These are phyloP conservation scores for Neurospora sp. DNA, from an alignment of 495 filamentous ascomycete species.

Conservation along the genomic window DNA sequence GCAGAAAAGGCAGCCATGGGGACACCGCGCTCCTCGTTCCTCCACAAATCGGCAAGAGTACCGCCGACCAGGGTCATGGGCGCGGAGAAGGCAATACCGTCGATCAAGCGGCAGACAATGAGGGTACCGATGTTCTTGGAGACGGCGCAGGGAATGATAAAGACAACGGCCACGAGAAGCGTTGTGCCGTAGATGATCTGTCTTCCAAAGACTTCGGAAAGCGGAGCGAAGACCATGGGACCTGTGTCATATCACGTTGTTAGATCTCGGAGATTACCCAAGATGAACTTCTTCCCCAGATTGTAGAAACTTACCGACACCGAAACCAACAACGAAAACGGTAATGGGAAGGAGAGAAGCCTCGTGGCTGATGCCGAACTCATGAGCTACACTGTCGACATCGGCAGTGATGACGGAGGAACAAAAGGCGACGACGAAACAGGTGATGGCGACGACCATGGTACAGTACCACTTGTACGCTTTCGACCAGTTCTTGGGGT, in stretches of 20 bases:
- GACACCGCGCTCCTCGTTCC: conserved; percentile 69
- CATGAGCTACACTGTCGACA: conserved; percentile 45
- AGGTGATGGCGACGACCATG: conserved; percentile 53
- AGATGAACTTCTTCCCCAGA: background rate
- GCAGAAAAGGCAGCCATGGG: conserved; percentile 82
- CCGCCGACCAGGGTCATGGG: conserved; percentile 79
- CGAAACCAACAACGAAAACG: conserved; percentile 71
- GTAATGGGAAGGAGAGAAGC: conserved; percentile 58
- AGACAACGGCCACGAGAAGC: conserved; percentile 56
- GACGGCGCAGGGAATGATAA: conserved; percentile 69
- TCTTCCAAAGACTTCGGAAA: conserved; percentile 63
- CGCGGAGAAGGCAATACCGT: conserved; percentile 73
- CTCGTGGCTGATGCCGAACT: conserved; percentile 55
- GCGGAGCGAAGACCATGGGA: conserved; percentile 73
- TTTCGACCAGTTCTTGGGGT: conserved; percentile 62
- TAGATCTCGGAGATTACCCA: background rate
- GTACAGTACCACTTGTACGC: conserved; percentile 57
- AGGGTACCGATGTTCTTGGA: conserved; percentile 65
- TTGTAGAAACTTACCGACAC: conserved; percentile 39
- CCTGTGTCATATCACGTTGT: conserved; percentile 1
- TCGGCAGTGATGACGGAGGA: conserved; percentile 61
- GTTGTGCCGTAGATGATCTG: conserved; percentile 56
- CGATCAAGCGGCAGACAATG: conserved; percentile 60
- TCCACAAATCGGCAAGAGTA: conserved; percentile 72
- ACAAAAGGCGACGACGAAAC: conserved; percentile 55